These are phyloP conservation scores for Poronia punctata DNA, from an alignment of 495 filamentous ascomycete genomes.

Conservation along the genomic window DNA sequence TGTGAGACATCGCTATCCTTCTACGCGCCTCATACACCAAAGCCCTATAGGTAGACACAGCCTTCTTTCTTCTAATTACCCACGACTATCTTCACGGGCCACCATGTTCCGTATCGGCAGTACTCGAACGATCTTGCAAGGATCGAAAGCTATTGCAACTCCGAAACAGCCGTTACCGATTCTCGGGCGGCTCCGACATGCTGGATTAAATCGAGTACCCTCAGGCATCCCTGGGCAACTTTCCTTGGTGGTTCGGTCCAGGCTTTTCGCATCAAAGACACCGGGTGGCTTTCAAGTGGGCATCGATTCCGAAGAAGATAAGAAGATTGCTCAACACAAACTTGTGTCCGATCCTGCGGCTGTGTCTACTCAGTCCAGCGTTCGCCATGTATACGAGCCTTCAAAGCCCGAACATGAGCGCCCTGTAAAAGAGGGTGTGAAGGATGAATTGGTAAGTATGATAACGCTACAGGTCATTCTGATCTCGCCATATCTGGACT, in stretches of 20 bases:
- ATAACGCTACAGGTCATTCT: neutral
- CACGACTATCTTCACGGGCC: neutral
- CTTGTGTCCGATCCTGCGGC: constrained; percentile 49
- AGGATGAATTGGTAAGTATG: constrained; percentile 64
- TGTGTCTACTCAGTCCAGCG: constrained; percentile 50
- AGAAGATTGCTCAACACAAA: constrained; percentile 40
- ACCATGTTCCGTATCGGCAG: constrained; percentile 9
- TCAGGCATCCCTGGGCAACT: neutral
- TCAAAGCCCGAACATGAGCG: constrained; percentile 33
- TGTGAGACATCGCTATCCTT: too few species aligned
- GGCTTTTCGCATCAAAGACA: constrained; percentile 16
- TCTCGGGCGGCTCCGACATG: constrained; percentile 1
- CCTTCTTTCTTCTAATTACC: too few species aligned
- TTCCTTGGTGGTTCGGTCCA: neutral
- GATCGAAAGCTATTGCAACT: constrained; percentile 14
- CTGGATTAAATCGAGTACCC: neutral
- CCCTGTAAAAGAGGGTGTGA: constrained; percentile 59
- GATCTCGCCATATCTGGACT: neutral
- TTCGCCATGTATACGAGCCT: constrained; percentile 47
- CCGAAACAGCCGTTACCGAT: constrained; percentile 11
- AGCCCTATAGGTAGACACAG: too few species aligned
- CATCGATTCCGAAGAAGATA: constrained; percentile 48
- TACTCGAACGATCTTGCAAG: constrained; percentile 26
- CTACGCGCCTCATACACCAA: too few species aligned
- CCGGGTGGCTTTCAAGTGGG: constrained; percentile 27